Percentiles rank a stretch among this genome's conserved stretches.
Conservation (phyloP, 2,329 filamentous ascomycete genomes). For the Stromatinia cepivora region DNA sequence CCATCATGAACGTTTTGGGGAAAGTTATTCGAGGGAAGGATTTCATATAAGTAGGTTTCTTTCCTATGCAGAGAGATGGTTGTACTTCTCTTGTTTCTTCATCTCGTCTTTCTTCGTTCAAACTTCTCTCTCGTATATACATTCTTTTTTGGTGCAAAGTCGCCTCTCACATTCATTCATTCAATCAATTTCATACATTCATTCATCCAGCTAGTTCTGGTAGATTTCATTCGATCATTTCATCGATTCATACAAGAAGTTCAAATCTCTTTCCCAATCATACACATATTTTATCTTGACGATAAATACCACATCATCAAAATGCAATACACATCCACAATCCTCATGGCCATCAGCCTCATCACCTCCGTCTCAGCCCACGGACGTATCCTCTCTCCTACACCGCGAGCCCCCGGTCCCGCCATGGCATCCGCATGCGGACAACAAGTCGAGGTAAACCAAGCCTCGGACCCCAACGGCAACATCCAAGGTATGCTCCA, state of each 20-base stretch:
- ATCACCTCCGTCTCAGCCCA: slow-evolving; percentile 50
- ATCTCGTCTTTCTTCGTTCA: slow-evolving; percentile 17
- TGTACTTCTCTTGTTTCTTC: slow-evolving; percentile 10
- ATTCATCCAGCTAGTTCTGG: slow-evolving; percentile 25
- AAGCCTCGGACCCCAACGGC: slow-evolving; percentile 35
- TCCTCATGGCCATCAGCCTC: slow-evolving; percentile 31
- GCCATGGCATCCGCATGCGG: slow-evolving; percentile 48
- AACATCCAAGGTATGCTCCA: slow-evolving; percentile 43
- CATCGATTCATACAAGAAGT: neutral
- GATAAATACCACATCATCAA: slow-evolving; percentile 6
- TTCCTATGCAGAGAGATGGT: neutral
- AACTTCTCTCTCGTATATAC: neutral
- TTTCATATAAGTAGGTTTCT: slow-evolving; percentile 20
- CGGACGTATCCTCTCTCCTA: slow-evolving; percentile 49
- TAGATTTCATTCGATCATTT: slow-evolving; percentile 18
- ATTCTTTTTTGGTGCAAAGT: slow-evolving; percentile 23
- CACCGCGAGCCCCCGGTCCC: slow-evolving; percentile 46
- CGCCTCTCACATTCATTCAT: slow-evolving; percentile 25
- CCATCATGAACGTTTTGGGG: neutral
- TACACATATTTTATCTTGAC: neutral
- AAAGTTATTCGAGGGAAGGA: neutral
- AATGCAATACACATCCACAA: slow-evolving; percentile 36
- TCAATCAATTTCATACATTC: slow-evolving; percentile 15
- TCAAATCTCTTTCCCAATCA: neutral
- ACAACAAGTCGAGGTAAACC: slow-evolving; percentile 44